phyloP scores from a whole-genome alignment of 2,329 filamentous ascomycete genomes.

The Massarina eburnea region DNA sequence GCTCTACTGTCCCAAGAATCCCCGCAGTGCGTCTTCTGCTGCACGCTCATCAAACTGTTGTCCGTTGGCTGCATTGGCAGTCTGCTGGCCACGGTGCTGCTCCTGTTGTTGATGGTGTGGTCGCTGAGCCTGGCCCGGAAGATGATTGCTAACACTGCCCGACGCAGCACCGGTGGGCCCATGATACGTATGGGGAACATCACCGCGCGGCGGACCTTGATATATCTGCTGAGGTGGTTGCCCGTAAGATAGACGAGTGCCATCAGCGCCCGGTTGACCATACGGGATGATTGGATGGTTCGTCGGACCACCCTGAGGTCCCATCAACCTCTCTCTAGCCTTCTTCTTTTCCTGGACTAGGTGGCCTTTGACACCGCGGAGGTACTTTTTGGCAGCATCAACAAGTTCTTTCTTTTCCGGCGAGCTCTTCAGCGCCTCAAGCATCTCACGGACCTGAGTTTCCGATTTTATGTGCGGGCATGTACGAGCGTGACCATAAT shows the following conservation, averaged over 20 bases:
- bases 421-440: constrained; percentile 62
- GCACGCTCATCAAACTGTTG: not conserved
- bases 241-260: not conserved
- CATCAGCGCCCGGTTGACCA: not conserved
- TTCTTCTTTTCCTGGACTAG: constrained; percentile 56
- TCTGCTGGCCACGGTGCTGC: constrained; percentile 8
- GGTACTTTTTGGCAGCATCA: constrained; percentile 57
- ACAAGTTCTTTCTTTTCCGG: constrained; percentile 58
- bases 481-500: constrained; percentile 56
- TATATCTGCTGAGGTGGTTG: not conserved
- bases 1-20: not conserved
- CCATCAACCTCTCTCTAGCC: constrained; percentile 31
- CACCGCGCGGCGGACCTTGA: not conserved
- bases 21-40: not conserved
- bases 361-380: constrained; percentile 58
- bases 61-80: not conserved
- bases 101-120: constrained; percentile 10
- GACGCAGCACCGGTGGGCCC: not conserved
- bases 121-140: not conserved
- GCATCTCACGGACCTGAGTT: constrained; percentile 64
- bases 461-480: constrained; percentile 67
- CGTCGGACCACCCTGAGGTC: not conserved
- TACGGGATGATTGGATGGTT: not conserved
- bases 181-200: not conserved
- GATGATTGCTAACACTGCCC: constrained; percentile 10